Base-by-base conservation (phyloP, 2,329 filamentous ascomycete genomes). In the Xylariaceae sp. region DNA sequence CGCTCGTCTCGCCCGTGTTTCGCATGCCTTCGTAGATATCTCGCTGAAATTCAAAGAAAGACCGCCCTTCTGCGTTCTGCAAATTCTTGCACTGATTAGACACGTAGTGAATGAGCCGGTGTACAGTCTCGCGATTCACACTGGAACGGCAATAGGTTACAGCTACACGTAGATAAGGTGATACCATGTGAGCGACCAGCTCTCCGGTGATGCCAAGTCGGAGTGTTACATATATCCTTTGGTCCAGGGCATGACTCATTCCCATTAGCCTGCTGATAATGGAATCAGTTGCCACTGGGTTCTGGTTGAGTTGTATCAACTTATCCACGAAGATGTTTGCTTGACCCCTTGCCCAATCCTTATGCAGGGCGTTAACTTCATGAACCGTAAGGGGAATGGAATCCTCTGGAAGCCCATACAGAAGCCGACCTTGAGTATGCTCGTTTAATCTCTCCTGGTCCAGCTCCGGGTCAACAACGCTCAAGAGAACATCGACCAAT, bases 301-400 rank as follows among this genome's bases (percentile, higher is more conserved):
- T 86, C 65, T 87, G 82, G 59, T 87, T 81, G 47, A 89, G 77
- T 19, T 77, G 75, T 23, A 92, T 76, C 21, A 92, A 76, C 68
- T 89, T 90, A 66, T 86, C 84, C 20, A 88, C 69, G 50, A 89
- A 84, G n/a, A 85, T 74, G 59, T 81, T 84, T 3, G 66, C 60
- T 18, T 64, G 56, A 20, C 64, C 61, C 47, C 70, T 64, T 60
- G 68, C 66, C 74, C 77, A 80, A 37, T 79, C 74, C 37, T 70
- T 70, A 54, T 78, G 73, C 2, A 86, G 60, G 2, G 79, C 62
- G 23, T 76, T 71, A 12, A 80, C 72, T 65, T 87, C 84, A 0
- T 66, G 59, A 0, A 68, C 63, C 2, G 78, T 79, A 67, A 82
- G 79, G 1, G 75, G 75, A 44, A 82, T 76, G 2, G 71, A 62